Evolutionary conservation across 805 yeast species (phyloP), one percentile per base, ranked within the genome.

Genomic region (Candida lessepsii): DNA sequence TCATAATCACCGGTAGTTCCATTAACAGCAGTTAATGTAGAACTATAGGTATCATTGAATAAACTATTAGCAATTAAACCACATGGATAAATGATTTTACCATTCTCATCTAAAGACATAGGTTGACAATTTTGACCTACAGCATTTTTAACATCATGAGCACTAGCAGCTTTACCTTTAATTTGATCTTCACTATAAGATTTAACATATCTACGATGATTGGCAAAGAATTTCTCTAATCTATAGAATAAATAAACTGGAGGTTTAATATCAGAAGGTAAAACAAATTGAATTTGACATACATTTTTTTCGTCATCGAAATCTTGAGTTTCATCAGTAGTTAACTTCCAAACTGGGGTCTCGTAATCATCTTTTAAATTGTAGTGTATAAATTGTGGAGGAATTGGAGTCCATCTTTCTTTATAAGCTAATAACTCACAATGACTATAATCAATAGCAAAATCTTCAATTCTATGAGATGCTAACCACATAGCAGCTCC

Each of bases 41-140:
- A 35, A 13, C 52, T 27, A 40, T 46, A 83, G 0, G 93, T 83
- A 53, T 86, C 95, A 59, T 86, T 86, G 63, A 85, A 86, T 51
- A 83, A 51, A 8, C 90, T 76, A 58, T 86, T 86, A 13, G 95
- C 93, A 54, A 86, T 85, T 44, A 86, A 67, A 1, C 95, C 95
- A 62, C 95, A 86, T 10, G 95, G 95, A 54, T 86, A 86, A 46
- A 74, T 73, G 37, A 66, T 74, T 60, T 63, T 76, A 11, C 82
- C 82, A 19, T 65, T 46, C 2, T 54, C 37, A 44, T 67, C 58
- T 1, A 49, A 38, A 7, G 67, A 56, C 42, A 70, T 60, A 10
- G 75, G 75, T 49, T 67, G 54, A 48, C 75, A 70, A 51, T 70
- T 70, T 45, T 65, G 68, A 2, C 75, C 75, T n/a, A 57, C 63